Base-by-base conservation (phyloP, 495 filamentous ascomycete genomes). In the Penicillium silybi region DNA sequence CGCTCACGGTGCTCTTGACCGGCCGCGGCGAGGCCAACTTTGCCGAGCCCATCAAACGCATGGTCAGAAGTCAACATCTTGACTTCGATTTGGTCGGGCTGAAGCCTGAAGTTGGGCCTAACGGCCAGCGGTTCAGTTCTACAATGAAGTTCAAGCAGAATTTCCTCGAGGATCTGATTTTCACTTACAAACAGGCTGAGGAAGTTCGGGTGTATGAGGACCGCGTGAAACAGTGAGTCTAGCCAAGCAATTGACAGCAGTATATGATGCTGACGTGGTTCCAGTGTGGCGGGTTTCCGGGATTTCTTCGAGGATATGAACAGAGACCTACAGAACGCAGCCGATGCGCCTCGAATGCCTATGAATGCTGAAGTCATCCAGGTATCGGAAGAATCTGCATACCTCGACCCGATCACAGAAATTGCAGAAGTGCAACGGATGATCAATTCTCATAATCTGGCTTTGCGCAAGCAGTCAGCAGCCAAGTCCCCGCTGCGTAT, bases 121-220 rank as follows among this genome's bases (percentile, higher is more conserved):
- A 81, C 52, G 83, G 82, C 46, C 82, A 95, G 68, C 80, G 76
- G 18, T 90, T 96, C 61, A 47, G 71, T 13, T 87, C 73, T 54
- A 97, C 93, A 1, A 89, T 96, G 79, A 61, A 74, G 5, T 97
- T 93, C 73, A 99, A 99, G 71, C 85, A 95, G 53, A 73, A 77
- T 7, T 88, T 97, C 52, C 76, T 99, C 11, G 75, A 80, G 56
- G 83, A 89, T 41, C 64, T 97, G 22, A 72, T 97, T 62, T 78
- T 87, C 65, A 97, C 91, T 9, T 99, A 97, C 71, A 77, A 72
- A 46, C 66, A 86, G 48, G 88, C 91, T 6, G 81, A 89, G 23
- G 92, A 97, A 54, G 87, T 97, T 51, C 78, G 81, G 15, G 68
- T 86, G 15, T 87, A 87, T 54, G 84, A 87, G 59, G 84, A 87